These are phyloP conservation scores for Tagetes erecta DNA, from an alignment of 129 eudicot species.

Conservation along the genomic window DNA sequence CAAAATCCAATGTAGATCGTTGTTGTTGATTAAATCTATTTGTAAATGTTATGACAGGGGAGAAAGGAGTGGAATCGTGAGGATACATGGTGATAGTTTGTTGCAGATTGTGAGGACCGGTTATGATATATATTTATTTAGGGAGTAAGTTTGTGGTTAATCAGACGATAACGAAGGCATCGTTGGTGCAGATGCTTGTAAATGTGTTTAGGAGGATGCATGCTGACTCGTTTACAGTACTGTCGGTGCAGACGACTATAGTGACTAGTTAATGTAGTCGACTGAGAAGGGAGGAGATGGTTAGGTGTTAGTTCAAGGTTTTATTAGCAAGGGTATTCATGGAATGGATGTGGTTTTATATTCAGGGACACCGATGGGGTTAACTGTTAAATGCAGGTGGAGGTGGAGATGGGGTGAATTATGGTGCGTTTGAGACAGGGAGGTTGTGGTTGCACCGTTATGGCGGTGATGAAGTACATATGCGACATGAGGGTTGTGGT, in stretches of 20 bases:
- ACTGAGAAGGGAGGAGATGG: slow-evolving; percentile 60
- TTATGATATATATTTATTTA: slow-evolving; percentile 61
- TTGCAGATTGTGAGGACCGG: slow-evolving; percentile 76
- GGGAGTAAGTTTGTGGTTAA: slow-evolving; percentile 87
- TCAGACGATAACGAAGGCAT: slow-evolving; percentile 92
- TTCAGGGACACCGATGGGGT: slow-evolving; percentile 44
- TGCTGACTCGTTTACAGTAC: slow-evolving; percentile 78
- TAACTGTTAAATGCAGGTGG: slow-evolving; percentile 18
- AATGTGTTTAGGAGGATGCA: slow-evolving; percentile 97
- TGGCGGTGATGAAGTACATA: too few relatives aligned
- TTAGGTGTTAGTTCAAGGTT: slow-evolving; percentile 84
- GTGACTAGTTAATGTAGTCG: slow-evolving; percentile 92
- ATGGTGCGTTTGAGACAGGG: slow-evolving; percentile 91
- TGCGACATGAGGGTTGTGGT: too few relatives aligned
- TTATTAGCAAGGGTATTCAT: slow-evolving; percentile 84
- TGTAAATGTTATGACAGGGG: slow-evolving; percentile 73
- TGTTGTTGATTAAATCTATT: slow-evolving; percentile 56
- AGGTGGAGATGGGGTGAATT: slow-evolving; percentile 44
- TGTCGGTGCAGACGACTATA: slow-evolving; percentile 83
- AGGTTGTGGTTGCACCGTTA: not conserved
- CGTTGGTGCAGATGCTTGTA: slow-evolving; percentile 92
- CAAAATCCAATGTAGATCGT: too few relatives aligned
- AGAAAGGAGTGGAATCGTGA: slow-evolving; percentile 64
- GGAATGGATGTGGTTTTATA: slow-evolving; percentile 91
- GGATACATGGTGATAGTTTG: slow-evolving; percentile 87